Evolutionary conservation across 768 basidiomycete species (phyloP).

Genomic region (Termitomyces heimii): DNA sequence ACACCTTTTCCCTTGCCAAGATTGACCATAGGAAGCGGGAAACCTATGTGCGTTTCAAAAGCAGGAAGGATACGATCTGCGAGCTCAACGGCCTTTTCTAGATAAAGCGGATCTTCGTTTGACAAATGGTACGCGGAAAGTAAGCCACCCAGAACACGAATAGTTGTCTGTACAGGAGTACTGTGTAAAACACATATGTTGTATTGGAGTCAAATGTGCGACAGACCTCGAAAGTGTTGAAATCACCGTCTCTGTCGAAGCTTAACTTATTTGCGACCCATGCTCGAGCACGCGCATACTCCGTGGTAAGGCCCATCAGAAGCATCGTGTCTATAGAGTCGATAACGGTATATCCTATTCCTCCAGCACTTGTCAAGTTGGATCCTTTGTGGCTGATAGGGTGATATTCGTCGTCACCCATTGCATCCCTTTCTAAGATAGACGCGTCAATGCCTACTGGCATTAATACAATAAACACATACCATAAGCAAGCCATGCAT

Average conservation of each 20-base stretch:
- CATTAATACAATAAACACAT: slow-evolving; percentile 1
- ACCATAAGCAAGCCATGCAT: slow-evolving; percentile 88
- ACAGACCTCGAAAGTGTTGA: slow-evolving; percentile 88
- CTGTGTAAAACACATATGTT: background rate
- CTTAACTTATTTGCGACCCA: slow-evolving; percentile 70
- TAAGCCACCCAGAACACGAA: slow-evolving; percentile 87
- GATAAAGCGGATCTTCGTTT: slow-evolving; percentile 56
- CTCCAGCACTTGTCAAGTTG: slow-evolving; percentile 73
- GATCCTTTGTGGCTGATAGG: slow-evolving; percentile 70
- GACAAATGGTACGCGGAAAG: slow-evolving; percentile 83
- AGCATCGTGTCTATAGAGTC: slow-evolving; percentile 87
- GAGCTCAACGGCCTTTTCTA: slow-evolving; percentile 76
- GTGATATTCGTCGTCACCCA: slow-evolving; percentile 91
- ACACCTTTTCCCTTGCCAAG: slow-evolving; percentile 56
- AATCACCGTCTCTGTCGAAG: slow-evolving; percentile 73
- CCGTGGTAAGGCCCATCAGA: slow-evolving; percentile 76
- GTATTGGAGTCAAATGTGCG: background rate
- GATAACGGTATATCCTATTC: slow-evolving; percentile 85
- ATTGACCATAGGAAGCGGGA: slow-evolving; percentile 80
- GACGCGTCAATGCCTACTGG: slow-evolving; percentile 5
- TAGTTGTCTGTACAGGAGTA: slow-evolving; percentile 62
- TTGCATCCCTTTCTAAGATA: slow-evolving; percentile 73
- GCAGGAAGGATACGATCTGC: slow-evolving; percentile 80
- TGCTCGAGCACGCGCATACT: slow-evolving; percentile 67
- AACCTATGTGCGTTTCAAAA: slow-evolving; percentile 77